phyloP scores from a whole-genome alignment of 2,329 filamentous ascomycete species.

The Fusarium fujikuroi region DNA sequence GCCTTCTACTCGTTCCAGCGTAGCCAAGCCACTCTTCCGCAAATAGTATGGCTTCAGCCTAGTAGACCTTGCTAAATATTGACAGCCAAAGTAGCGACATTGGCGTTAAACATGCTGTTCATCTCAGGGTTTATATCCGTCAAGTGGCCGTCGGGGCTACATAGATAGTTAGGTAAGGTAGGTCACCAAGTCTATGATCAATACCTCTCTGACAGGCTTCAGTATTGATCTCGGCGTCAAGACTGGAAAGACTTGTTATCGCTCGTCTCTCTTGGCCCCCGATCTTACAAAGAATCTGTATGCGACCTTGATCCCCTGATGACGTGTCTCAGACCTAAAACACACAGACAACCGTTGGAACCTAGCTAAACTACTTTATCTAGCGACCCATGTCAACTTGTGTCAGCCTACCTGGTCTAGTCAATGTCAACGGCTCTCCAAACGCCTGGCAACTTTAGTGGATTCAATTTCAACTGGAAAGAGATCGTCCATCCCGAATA shows the following conservation, averaged over 20 bases:
- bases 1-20: background rate
- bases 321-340: conserved; percentile 34
- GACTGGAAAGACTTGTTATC: background rate
- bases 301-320: background rate
- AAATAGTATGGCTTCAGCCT: conserved; percentile 1
- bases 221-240: background rate
- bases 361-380: conserved; percentile 12
- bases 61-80: conserved; percentile 1
- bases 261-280: background rate
- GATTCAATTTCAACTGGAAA: background rate
- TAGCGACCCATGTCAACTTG: background rate
- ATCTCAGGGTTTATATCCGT: conserved; percentile 12
- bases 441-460: conserved; percentile 10
- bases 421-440: background rate
- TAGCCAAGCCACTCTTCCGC: conserved; percentile 2
- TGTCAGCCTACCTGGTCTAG: background rate
- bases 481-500: conserved; percentile 15
- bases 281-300: background rate
- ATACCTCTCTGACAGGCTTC: background rate
- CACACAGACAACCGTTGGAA: conserved; percentile 28
- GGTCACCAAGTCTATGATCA: background rate
- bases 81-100: background rate
- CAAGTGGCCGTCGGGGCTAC: background rate
- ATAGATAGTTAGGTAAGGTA: background rate
- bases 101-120: background rate